Base-by-base conservation (phyloP, 495 filamentous ascomycete genomes). In the Neurospora sp. region DNA sequence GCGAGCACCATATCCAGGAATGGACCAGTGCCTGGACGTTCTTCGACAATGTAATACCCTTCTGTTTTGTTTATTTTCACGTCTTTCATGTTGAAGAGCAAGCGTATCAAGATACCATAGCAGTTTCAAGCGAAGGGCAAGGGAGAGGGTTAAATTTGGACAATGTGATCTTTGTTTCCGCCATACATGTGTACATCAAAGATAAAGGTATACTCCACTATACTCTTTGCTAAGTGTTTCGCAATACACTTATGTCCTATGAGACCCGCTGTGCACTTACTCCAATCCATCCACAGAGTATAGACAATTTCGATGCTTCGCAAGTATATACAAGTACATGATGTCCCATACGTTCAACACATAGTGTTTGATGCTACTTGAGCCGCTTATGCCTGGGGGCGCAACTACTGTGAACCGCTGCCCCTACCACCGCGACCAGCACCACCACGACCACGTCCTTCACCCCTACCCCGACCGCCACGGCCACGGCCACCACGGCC, bases 401-500 rank as follows among this genome's bases (percentile, higher is more conserved):
- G 39, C 38, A 20, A 23, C 70, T 70, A 39, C 66, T n/a, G 70
- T 38, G 37, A 37, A 31, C 41, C 27, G 41, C 46, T 42, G 39
- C 71, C 23, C 73, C 62, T 27, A 62, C 20, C 54, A 39, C 72
- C 77, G n/a, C 78, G 74, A 20, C 74, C 75, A 70, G 73, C 72
- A 14, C 78, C 81, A 18, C 79, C 74, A 37, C 78, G 74, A 44
- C 74, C 72, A 37, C 78, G 73, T 71, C 73, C 73, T 31, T 75
- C 46, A 11, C 81, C 76, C 38, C 80, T 66, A 70, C 83, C 79
- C 3, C 83, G 75, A 71, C 75, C 72, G 35, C 83, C 83, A 73
- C 83, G 79, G 71, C 81, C 78, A 44, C 83, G 77, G n/a, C 83
- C 78, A 31, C 90, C 83, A 18, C 90, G 84, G 69, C 90, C 84